Percentiles rank a stretch among this genome's conserved stretches.
These are phyloP conservation scores for Cryptococcus sp. DNA, from an alignment of 1,284 basidiomycete species.

Conservation along the genomic window DNA sequence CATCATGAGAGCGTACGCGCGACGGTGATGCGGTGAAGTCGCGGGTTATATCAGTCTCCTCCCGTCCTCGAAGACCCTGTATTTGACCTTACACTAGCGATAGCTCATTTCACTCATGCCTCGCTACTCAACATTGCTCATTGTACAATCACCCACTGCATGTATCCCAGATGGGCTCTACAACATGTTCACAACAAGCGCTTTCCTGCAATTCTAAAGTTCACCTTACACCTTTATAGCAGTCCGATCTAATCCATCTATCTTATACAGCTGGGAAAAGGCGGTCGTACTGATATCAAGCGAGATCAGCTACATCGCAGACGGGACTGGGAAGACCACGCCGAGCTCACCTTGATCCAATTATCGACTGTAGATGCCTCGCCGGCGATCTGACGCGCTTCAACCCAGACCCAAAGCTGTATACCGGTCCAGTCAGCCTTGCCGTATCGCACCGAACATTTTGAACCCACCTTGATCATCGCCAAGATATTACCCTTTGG, in stretches of 20 bases:
- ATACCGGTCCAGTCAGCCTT: not conserved
- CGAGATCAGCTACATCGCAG: not conserved
- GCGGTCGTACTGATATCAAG: conserved; percentile 13
- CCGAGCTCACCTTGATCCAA: conserved; percentile 49
- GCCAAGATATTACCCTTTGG: conserved; percentile 72
- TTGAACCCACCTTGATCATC: conserved; percentile 71
- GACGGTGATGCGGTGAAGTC: not conserved
- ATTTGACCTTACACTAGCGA: too few species aligned
- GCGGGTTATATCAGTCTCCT: too few species aligned
- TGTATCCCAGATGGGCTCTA: too few species aligned
- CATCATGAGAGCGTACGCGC: conserved; percentile 28
- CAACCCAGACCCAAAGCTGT: conserved; percentile 86
- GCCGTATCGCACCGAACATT: not conserved
- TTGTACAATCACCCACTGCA: too few species aligned
- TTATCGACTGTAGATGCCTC: conserved; percentile 72
- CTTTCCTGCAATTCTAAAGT: too few species aligned
- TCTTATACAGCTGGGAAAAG: conserved; percentile 17
- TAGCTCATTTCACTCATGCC: too few species aligned
- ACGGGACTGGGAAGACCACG: not conserved
- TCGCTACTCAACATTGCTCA: too few species aligned
- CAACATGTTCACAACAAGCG: too few species aligned
- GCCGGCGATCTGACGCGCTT: conserved; percentile 81
- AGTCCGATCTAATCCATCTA: not conserved
- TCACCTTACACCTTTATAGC: too few species aligned
- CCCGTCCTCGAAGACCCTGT: too few species aligned